These are phyloP conservation scores for Eucalyptus erythrocorys DNA, from an alignment of 345 rosid species.

Conservation along the genomic window DNA sequence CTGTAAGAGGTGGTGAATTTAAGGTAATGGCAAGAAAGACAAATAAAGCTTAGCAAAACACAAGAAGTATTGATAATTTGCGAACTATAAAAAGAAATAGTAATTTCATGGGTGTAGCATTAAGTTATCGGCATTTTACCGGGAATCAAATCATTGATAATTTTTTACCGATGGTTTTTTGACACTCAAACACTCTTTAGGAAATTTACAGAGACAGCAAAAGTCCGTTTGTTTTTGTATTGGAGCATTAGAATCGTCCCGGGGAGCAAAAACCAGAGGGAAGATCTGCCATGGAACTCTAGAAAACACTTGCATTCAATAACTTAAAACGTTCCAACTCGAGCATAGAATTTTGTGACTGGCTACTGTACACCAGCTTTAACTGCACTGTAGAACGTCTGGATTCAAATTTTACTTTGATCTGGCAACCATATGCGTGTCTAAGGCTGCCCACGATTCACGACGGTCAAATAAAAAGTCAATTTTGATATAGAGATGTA, in stretches of 20 bases:
- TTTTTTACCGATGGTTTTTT: accelerated
- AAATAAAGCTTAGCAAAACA: not conserved
- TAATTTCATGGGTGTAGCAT: accelerated
- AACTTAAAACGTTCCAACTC: not conserved
- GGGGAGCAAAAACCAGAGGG: not conserved
- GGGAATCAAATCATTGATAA: not conserved
- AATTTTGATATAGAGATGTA: not conserved
- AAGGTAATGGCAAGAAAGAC: not conserved
- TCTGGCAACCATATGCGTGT: not conserved
- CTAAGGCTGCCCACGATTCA: not conserved
- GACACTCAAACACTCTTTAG: not conserved
- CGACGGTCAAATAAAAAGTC: not conserved
- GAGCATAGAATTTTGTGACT: not conserved
- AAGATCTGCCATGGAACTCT: not conserved
- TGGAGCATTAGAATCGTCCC: not conserved
- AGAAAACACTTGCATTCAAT: not conserved
- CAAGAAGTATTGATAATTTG: no score
- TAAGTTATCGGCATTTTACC: no score
- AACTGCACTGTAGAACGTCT: not conserved
- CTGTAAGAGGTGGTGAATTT: not conserved
- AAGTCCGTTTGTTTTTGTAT: no score
- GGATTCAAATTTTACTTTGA: not conserved
- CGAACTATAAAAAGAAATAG: not conserved
- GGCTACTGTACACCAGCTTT: not conserved
- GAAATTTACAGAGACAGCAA: accelerated